Evolutionary conservation across 441 rosid genomes (phyloP).

Genomic region (Erodium trifolium): DNA sequence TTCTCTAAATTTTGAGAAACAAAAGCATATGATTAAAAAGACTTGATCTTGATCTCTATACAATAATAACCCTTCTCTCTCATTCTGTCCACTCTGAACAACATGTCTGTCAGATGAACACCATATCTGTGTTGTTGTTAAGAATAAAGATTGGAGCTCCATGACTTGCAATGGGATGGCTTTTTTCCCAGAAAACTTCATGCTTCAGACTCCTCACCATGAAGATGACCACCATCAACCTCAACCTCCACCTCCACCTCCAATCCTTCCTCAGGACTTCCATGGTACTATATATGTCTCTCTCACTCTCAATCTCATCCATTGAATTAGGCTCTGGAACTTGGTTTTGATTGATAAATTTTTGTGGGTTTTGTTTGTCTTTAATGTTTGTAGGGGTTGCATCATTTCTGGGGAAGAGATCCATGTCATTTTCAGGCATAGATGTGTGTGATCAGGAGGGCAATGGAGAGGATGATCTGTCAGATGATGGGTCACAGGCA

Average conservation of each 20-base stretch:
- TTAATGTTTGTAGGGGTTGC: constrained; percentile 44
- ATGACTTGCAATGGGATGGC: constrained; percentile 80
- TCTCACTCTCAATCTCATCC: no score
- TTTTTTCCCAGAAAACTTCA: constrained; percentile 75
- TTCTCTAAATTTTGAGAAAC: constrained; percentile 7
- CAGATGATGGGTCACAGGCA: constrained; percentile 77
- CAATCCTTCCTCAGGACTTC: constrained; percentile 61
- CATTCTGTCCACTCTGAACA: background rate
- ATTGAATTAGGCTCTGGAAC: no score
- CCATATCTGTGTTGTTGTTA: background rate
- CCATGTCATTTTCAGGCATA: constrained; percentile 56
- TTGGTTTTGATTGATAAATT: no score
- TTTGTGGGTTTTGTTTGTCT: constrained; percentile 13
- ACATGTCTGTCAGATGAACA: background rate
- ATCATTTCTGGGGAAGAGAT: constrained; percentile 77
- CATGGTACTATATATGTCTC: no score
- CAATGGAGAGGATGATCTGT: constrained; percentile 32
- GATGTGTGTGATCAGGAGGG: constrained; percentile 28
- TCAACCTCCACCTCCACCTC: constrained; percentile 24
- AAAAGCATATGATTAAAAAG: no score
- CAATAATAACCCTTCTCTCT: background rate
- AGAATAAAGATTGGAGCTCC: constrained; percentile 9
- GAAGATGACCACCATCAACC: constrained; percentile 35
- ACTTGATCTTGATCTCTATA: background rate
- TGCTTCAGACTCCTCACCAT: constrained; percentile 65